These are phyloP conservation scores for Stagonosporopsis rhizophila DNA, from an alignment of 2,329 filamentous ascomycete species.

Conservation along the genomic window DNA sequence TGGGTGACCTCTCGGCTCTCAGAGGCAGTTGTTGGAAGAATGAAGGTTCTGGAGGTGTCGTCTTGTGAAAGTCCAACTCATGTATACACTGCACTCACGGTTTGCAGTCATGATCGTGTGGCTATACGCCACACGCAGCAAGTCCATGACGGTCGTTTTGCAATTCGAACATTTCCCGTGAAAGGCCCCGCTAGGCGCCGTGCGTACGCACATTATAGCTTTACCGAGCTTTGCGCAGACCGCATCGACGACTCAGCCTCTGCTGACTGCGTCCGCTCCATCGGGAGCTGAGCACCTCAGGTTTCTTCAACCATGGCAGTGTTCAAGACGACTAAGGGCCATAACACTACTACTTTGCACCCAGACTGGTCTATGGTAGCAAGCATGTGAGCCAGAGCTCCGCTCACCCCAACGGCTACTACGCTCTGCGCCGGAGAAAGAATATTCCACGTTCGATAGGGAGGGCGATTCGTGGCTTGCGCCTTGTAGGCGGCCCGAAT, in stretches of 20 bases:
- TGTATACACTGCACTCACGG: not conserved
- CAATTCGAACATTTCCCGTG: not conserved
- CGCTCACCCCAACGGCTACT: constrained; percentile 15
- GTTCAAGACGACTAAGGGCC: no score
- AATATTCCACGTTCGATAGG: constrained; percentile 23
- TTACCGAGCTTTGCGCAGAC: not conserved
- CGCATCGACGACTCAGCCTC: not conserved
- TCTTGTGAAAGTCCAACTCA: not conserved
- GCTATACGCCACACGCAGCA: no score
- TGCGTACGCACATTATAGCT: no score
- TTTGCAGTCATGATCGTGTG: not conserved
- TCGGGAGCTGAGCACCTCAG: not conserved
- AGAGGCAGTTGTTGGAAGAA: no score
- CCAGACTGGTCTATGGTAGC: constrained; percentile 1
- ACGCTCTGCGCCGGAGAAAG: constrained; percentile 15
- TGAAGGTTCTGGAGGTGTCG: not conserved
- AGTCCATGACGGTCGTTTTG: no score
- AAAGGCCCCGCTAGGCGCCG: not conserved
- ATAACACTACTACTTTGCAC: not conserved
- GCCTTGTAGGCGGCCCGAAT: constrained; percentile 32
- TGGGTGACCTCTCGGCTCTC: not conserved
- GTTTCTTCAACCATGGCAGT: not conserved
- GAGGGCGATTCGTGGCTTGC: constrained; percentile 23
- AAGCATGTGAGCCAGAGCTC: constrained; percentile 24
- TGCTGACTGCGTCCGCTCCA: not conserved